Percentiles rank a stretch among this genome's conserved stretches.
These are phyloP conservation scores for Aspergillus steynii DNA, from an alignment of 495 filamentous ascomycete genomes.

Conservation along the genomic window DNA sequence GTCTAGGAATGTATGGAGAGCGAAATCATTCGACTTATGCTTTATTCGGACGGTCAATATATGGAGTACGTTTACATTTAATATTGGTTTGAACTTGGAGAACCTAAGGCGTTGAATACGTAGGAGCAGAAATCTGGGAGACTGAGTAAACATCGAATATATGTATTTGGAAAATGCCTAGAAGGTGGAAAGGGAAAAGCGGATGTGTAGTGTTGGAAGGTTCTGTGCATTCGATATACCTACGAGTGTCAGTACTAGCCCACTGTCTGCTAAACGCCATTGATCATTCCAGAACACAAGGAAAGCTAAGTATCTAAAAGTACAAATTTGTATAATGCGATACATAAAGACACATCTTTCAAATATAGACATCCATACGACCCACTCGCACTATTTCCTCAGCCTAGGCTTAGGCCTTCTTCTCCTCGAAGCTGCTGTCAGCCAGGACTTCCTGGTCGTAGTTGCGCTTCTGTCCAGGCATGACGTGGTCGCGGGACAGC, in stretches of 20 bases:
- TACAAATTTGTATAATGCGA: constrained; percentile 53
- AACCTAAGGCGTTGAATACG: too few relatives aligned
- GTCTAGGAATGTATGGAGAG: too few relatives aligned
- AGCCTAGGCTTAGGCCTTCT: constrained; percentile 12
- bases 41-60: too few relatives aligned
- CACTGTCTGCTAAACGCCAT: constrained; percentile 33
- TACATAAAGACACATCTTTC: constrained; percentile 9
- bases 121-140: too few relatives aligned
- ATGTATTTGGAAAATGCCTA: too few relatives aligned
- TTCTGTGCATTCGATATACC: too few relatives aligned
- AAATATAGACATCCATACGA: constrained; percentile 8
- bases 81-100: constrained; percentile 13
- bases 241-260: too few relatives aligned
- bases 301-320: constrained; percentile 48
- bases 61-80: constrained; percentile 7
- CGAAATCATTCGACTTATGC: too few relatives aligned
- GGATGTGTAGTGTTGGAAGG: too few relatives aligned
- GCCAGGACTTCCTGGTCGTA: constrained; percentile 41
- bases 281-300: constrained; percentile 14
- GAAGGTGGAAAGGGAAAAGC: too few relatives aligned
- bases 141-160: too few relatives aligned
- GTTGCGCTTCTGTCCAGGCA: constrained; percentile 31
- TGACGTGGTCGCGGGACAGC: constrained; percentile 35
- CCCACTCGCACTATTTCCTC: not conserved
- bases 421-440: constrained; percentile 45